Conservation (phyloP, 164 flowering plant genomes). For the Piper betle region DNA sequence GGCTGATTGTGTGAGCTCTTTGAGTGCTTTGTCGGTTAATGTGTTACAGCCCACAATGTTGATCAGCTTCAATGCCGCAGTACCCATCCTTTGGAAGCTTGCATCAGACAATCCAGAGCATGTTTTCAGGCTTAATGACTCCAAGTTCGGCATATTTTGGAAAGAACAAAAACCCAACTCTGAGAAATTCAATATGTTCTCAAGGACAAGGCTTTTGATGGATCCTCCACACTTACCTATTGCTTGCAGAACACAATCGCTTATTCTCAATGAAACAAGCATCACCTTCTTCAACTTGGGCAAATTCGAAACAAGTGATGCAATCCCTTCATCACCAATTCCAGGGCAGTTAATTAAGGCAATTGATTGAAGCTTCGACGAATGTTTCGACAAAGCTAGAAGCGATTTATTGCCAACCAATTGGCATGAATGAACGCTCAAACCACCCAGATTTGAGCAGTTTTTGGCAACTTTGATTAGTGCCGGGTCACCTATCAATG, state of each 20-base stretch:
- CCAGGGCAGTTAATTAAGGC: slow-evolving; percentile 18
- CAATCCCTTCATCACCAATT: slow-evolving; percentile 19
- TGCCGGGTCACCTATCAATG: slow-evolving; percentile 14
- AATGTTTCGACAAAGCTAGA: slow-evolving; percentile 14
- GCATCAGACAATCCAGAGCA: slow-evolving; percentile 37
- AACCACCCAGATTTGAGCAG: slow-evolving; percentile 16
- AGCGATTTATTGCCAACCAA: slow-evolving; percentile 21
- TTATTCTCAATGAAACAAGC: neutral
- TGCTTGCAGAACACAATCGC: slow-evolving; percentile 6
- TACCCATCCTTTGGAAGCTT: slow-evolving; percentile 39
- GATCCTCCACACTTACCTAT: slow-evolving; percentile 2
- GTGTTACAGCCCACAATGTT: slow-evolving; percentile 32
- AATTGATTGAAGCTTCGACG: slow-evolving; percentile 18
- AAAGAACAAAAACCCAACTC: slow-evolving; percentile 6
- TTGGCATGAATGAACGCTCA: slow-evolving; percentile 25
- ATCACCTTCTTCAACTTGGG: slow-evolving; percentile 7
- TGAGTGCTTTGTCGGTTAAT: slow-evolving; percentile 36
- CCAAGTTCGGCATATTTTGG: neutral
- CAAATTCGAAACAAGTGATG: slow-evolving; percentile 4
- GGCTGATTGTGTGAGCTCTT: slow-evolving; percentile 24
- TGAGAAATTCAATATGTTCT: slow-evolving; percentile 2
- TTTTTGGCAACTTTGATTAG: slow-evolving; percentile 18
- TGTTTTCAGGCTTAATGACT: slow-evolving; percentile 6
- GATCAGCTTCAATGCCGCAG: slow-evolving; percentile 31
- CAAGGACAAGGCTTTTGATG: slow-evolving; percentile 1